Evolutionary conservation across 2,329 filamentous ascomycete species (phyloP).

Genomic region (Aspergillus sp.): DNA sequence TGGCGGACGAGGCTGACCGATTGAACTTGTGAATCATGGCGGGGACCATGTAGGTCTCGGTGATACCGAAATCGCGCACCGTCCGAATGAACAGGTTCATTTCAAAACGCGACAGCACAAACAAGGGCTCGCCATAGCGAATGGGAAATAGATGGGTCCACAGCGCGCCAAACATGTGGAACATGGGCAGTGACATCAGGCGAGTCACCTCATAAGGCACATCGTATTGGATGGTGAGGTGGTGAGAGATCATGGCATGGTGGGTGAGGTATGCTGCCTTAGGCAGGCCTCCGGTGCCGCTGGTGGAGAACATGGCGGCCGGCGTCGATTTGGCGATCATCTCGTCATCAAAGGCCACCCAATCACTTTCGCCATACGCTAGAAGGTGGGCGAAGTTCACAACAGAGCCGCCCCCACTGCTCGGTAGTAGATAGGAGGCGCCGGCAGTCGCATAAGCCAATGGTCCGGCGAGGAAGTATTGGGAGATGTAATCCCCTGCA

Average conservation of each 20-base stretch:
- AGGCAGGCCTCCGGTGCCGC: constrained; percentile 62
- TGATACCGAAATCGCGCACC: constrained; percentile 47
- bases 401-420: constrained; percentile 17
- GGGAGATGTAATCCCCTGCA: constrained; percentile 31
- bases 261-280: constrained; percentile 63
- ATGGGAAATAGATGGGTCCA: constrained; percentile 51
- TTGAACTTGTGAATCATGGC: constrained; percentile 46
- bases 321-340: constrained; percentile 49
- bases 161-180: constrained; percentile 54
- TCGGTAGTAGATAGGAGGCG: constrained; percentile 16
- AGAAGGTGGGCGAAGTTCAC: constrained; percentile 44
- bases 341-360: constrained; percentile 49
- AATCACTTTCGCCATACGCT: constrained; percentile 49
- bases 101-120: constrained; percentile 51
- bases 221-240: constrained; percentile 42
- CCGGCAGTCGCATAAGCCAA: constrained; percentile 24
- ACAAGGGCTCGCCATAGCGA: constrained; percentile 49
- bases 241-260: constrained; percentile 58
- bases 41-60: constrained; percentile 52
- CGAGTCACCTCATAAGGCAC: constrained; percentile 46
- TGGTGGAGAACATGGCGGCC: constrained; percentile 56
- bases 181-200: constrained; percentile 55
- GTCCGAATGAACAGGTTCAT: constrained; percentile 43
- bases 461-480: constrained; percentile 30
- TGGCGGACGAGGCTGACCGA: constrained; percentile 27